phyloP scores from a whole-genome alignment of 2,329 filamentous ascomycete species.

The Ciborinia camelliae region DNA sequence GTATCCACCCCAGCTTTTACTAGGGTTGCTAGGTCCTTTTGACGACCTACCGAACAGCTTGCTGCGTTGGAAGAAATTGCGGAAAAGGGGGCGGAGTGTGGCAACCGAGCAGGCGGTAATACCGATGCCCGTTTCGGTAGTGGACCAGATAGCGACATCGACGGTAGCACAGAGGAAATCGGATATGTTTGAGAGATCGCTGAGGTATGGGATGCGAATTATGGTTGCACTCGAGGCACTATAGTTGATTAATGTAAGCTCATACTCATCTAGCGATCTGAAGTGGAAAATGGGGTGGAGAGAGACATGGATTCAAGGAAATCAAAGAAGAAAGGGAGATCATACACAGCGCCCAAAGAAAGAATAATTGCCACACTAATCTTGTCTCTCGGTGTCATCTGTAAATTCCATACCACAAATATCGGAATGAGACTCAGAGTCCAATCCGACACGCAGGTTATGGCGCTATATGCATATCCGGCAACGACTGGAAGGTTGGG shows the following conservation, averaged over 20 bases:
- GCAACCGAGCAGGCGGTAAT: slow-evolving; percentile 42
- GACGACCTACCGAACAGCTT: slow-evolving; percentile 4
- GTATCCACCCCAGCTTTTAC: background rate
- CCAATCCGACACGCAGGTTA: slow-evolving; percentile 43
- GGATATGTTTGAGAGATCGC: slow-evolving; percentile 36
- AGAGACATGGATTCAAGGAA: background rate
- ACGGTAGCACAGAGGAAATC: slow-evolving; percentile 43
- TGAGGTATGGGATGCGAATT: slow-evolving; percentile 43
- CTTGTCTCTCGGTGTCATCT: slow-evolving; percentile 42
- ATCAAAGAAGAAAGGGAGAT: background rate
- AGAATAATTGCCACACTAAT: slow-evolving; percentile 37
- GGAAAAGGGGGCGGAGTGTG: slow-evolving; percentile 41
- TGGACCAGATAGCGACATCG: slow-evolving; percentile 44
- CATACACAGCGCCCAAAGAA: slow-evolving; percentile 41
- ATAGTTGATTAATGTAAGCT: background rate
- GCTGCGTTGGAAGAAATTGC: slow-evolving; percentile 25
- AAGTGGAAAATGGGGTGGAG: too few species aligned
- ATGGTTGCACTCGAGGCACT: slow-evolving; percentile 43
- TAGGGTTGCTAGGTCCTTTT: background rate
- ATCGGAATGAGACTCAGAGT: slow-evolving; percentile 42
- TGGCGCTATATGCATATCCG: slow-evolving; percentile 42
- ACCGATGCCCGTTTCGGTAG: slow-evolving; percentile 43
- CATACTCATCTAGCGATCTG: background rate
- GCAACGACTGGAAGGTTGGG: slow-evolving; percentile 35
- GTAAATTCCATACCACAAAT: slow-evolving; percentile 43